phyloP scores from a whole-genome alignment of 78 protist genomes.

The Andalucia godoyi region DNA sequence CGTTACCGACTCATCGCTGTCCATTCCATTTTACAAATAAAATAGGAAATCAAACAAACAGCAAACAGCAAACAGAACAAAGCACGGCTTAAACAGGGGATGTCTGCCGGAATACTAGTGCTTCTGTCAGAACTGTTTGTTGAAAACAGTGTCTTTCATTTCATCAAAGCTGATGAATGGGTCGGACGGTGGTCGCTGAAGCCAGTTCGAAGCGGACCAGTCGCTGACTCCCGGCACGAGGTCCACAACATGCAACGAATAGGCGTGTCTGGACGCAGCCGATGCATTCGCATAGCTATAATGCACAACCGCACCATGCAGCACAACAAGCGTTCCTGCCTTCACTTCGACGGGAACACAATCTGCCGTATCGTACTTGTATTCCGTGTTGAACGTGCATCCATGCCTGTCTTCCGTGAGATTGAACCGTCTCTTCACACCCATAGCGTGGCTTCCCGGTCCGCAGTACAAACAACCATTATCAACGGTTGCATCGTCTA shows the following conservation, averaged over 20 bases:
- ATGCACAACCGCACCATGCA: constrained; percentile 16
- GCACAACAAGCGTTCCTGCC: neutral
- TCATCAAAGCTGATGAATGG: no score
- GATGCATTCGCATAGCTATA: neutral
- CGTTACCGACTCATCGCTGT: no score
- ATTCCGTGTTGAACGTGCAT: neutral
- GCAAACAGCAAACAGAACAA: no score
- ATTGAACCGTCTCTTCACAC: neutral
- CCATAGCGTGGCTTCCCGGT: constrained; percentile 18
- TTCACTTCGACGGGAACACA: neutral
- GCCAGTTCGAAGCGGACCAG: constrained; percentile 12
- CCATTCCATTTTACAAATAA: no score
- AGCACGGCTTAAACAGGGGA: no score
- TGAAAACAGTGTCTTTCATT: no score
- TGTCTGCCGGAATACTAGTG: no score
- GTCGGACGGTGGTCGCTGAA: no score
- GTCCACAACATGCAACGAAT: constrained; percentile 23
- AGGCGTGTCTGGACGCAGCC: constrained; percentile 15
- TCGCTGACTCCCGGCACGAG: constrained; percentile 12
- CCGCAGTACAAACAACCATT: constrained; percentile 35
- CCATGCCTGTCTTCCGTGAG: neutral
- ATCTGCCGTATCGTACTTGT: neutral
- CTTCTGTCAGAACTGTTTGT: no score
- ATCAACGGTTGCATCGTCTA: constrained; percentile 8
- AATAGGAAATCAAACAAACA: no score